Evolutionary conservation across 2,329 filamentous ascomycete species (phyloP).

Genomic region (Xenoacremonium recifei): DNA sequence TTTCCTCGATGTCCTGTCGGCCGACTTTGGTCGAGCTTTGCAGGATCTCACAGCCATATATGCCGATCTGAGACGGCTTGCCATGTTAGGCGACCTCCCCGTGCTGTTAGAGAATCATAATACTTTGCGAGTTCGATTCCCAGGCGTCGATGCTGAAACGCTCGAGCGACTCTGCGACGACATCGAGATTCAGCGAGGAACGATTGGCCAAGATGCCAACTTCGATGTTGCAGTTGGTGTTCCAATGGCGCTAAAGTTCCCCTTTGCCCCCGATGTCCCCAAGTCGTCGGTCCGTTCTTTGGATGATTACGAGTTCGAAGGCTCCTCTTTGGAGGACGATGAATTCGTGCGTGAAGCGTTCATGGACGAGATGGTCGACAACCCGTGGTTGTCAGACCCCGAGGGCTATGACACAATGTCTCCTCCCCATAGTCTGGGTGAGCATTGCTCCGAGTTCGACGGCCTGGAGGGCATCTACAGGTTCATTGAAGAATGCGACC

Average conservation of each 20-base stretch:
- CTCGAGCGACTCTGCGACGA: conserved; percentile 85
- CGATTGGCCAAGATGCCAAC: conserved; percentile 72
- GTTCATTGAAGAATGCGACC: conserved; percentile 59
- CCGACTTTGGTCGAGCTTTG: conserved; percentile 83
- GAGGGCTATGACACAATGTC: conserved; percentile 53
- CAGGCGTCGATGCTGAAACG: conserved; percentile 80
- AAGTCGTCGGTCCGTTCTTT: conserved; percentile 45
- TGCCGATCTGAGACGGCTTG: conserved; percentile 76
- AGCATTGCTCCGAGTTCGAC: conserved; percentile 48
- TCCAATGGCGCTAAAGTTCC: conserved; percentile 77
- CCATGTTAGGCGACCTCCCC: conserved; percentile 78
- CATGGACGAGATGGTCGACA: conserved; percentile 41
- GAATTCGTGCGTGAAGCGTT: conserved; percentile 40
- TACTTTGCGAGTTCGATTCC: conserved; percentile 79
- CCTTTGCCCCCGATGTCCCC: conserved; percentile 67
- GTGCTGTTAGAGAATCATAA: conserved; percentile 68
- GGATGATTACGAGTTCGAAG: conserved; percentile 38
- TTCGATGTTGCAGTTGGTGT: conserved; percentile 69
- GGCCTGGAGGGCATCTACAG: conserved; percentile 57
- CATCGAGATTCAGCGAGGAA: conserved; percentile 76
- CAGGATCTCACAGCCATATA: conserved; percentile 79
- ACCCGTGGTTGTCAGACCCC: conserved; percentile 47
- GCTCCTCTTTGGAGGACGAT: conserved; percentile 33
- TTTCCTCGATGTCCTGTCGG: conserved; percentile 79
- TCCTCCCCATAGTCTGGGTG: conserved; percentile 43